Percentiles rank a stretch among this genome's conserved stretches.
Conservation (phyloP, 2,329 filamentous ascomycete species). For the Cladosporium colombiae region DNA sequence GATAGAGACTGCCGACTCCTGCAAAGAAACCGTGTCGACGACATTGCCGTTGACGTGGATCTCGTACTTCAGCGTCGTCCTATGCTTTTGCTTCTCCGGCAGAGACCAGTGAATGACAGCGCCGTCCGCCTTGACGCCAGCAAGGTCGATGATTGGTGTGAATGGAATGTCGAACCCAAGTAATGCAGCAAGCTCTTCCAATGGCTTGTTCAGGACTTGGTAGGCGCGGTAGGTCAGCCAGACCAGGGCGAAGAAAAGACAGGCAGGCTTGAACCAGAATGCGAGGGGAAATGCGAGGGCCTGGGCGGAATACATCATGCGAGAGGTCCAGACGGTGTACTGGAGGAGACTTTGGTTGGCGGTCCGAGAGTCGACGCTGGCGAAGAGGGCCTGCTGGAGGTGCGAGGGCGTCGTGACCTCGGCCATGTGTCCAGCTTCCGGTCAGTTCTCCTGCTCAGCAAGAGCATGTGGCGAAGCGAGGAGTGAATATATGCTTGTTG, state of each 20-base stretch:
- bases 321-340: constrained; percentile 16
- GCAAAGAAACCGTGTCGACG: constrained; percentile 82
- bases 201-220: constrained; percentile 86
- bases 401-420: constrained; percentile 18
- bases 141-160: constrained; percentile 83
- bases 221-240: constrained; percentile 75
- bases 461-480: constrained; percentile 4
- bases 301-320: constrained; percentile 18
- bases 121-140: constrained; percentile 82
- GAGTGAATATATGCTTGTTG: background rate
- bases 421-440: constrained; percentile 1
- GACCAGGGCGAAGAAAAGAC: constrained; percentile 24
- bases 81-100: constrained; percentile 45
- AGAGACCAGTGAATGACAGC: constrained; percentile 89
- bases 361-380: constrained; percentile 7
- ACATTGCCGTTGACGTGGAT: constrained; percentile 81
- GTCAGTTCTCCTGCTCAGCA: background rate
- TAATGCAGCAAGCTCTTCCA: constrained; percentile 85
- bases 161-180: constrained; percentile 93
- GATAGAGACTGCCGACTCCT: constrained; percentile 87
- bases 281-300: constrained; percentile 23
- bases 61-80: constrained; percentile 78
- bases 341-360: constrained; percentile 17
- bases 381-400: constrained; percentile 18
- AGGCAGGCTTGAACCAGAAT: constrained; percentile 28